phyloP scores from a whole-genome alignment of 192 early-diverging fungal genomes.

The Phycomyces nitens region DNA sequence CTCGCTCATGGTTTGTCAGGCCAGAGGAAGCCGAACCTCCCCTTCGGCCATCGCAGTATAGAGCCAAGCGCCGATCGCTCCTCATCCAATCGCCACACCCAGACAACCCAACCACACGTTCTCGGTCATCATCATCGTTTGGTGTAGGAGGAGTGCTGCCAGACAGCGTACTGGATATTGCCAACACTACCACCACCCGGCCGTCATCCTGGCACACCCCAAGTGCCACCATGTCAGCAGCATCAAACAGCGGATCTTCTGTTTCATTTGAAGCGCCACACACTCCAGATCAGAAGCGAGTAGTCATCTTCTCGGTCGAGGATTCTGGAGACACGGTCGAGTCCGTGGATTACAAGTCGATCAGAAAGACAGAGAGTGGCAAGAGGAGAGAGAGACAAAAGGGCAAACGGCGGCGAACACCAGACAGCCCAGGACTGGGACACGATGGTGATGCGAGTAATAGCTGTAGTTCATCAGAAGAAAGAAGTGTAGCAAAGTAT shows the following conservation, averaged over 20 bases:
- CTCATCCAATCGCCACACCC: conserved; percentile 15
- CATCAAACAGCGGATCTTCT: conserved; percentile 5
- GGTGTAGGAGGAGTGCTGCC: conserved; percentile 17
- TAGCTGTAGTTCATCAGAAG: background rate
- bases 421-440: background rate
- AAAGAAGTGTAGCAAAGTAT: background rate
- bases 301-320: background rate
- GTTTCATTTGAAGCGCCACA: conserved; percentile 4
- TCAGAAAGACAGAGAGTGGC: conserved; percentile 8
- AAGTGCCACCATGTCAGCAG: background rate
- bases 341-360: background rate
- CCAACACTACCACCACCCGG: background rate
- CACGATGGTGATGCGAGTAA: conserved; percentile 1
- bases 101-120: background rate
- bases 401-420: background rate
- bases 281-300: background rate
- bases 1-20: background rate
- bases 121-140: background rate
- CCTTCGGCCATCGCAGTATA: conserved; percentile 28
- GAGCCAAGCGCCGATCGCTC: conserved; percentile 33
- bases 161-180: background rate
- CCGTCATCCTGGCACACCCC: background rate
- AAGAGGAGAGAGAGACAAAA: conserved; percentile 6
- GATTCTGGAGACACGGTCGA: background rate
- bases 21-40: conserved; percentile 11